Evolutionary conservation across 305 asterid species (phyloP).

Genomic region (Salvia sclarea): DNA sequence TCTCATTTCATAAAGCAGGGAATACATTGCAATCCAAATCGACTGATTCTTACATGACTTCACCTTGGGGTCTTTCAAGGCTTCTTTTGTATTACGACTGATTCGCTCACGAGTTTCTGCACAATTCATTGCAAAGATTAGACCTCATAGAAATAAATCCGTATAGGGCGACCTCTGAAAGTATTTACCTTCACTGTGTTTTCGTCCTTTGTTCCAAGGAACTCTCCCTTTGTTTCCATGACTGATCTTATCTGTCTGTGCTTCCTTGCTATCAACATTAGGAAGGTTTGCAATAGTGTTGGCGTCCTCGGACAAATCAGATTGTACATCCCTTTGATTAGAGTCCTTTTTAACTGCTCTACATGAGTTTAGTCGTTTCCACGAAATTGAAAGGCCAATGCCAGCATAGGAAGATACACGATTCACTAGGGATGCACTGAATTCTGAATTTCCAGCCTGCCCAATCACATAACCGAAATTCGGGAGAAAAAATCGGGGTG

Average conservation of each 20-base stretch:
- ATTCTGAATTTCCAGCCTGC: conserved; percentile 23
- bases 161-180: conserved; percentile 13
- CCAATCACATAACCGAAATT: conserved; percentile 39
- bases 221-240: conserved; percentile 75
- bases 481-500: conserved; percentile 24
- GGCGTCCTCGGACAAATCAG: conserved; percentile 33
- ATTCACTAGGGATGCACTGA: conserved; percentile 35
- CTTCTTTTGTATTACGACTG: conserved; percentile 82
- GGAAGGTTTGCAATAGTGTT: conserved; percentile 32
- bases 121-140: conserved; percentile 24
- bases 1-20: conserved; percentile 13
- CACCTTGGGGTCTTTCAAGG: conserved; percentile 98
- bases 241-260: conserved; percentile 40
- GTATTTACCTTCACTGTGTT: conserved; percentile 72
- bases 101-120: conserved; percentile 82
- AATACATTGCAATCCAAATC: conserved; percentile 18
- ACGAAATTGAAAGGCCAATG: conserved; percentile 38
- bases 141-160: conserved; percentile 15
- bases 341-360: conserved; percentile 38
- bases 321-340: conserved; percentile 26
- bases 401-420: conserved; percentile 35
- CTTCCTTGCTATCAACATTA: conserved; percentile 34
- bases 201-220: conserved; percentile 95
- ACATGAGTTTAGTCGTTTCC: conserved; percentile 30
- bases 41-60: conserved; percentile 90